phyloP scores from a whole-genome alignment of 2,329 filamentous ascomycete species.

The Colletotrichum caudatum region DNA sequence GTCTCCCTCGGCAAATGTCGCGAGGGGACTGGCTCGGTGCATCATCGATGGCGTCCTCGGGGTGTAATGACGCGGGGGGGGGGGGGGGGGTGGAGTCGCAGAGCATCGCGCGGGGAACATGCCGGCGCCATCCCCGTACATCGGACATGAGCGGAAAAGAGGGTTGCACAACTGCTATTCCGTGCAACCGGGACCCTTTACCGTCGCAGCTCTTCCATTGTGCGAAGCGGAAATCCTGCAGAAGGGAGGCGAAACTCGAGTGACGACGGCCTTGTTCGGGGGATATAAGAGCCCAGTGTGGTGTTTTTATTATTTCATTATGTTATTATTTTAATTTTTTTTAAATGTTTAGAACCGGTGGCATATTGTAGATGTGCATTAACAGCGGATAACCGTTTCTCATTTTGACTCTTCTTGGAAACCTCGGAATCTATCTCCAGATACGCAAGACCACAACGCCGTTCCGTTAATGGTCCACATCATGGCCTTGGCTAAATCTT shows the following conservation, averaged over 20 bases:
- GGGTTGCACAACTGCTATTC: slow-evolving; percentile 31
- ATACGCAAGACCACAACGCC: neutral
- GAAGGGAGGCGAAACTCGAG: neutral
- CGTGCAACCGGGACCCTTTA: slow-evolving; percentile 6
- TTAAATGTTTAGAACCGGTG: neutral
- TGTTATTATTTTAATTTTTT: no score
- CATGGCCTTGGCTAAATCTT: slow-evolving; percentile 46
- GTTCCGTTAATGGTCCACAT: neutral
- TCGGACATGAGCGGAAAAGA: slow-evolving; percentile 31
- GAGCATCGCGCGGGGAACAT: slow-evolving; percentile 32
- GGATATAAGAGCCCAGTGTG: slow-evolving; percentile 30
- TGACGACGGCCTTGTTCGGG: slow-evolving; percentile 33
- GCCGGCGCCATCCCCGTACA: slow-evolving; percentile 21
- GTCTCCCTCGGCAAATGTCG: slow-evolving; percentile 29
- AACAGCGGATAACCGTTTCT: slow-evolving; percentile 12
- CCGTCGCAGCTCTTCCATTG: neutral
- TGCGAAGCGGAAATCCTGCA: slow-evolving; percentile 32
- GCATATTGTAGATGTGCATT: slow-evolving; percentile 13
- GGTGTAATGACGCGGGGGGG: slow-evolving; percentile 38
- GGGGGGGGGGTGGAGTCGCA: slow-evolving; percentile 28
- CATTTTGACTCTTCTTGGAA: neutral
- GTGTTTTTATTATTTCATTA: no score
- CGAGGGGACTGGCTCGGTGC: slow-evolving; percentile 19
- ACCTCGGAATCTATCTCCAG: slow-evolving; percentile 2
- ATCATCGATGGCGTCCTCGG: slow-evolving; percentile 37